A percentile compares a stretch with the other conserved stretches of the same genome.
phyloP scores from a whole-genome alignment of 306 rosid species.

The Amphicarpaea edgeworthii region DNA sequence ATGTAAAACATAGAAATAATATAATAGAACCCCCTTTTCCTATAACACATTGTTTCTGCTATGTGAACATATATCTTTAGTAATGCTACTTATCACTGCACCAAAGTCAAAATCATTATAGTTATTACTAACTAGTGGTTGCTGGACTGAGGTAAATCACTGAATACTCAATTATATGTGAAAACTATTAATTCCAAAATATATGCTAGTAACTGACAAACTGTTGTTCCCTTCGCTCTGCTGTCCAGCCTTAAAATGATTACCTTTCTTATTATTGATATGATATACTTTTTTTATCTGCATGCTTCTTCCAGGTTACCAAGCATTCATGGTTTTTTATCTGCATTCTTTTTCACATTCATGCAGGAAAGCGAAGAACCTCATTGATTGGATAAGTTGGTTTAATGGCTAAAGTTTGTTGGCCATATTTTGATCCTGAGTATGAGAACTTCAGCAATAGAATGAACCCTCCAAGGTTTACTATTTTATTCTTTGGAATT shows the following conservation, averaged over 20 bases:
- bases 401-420: conserved; percentile 72
- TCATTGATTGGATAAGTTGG: conserved; percentile 33
- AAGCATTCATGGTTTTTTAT: background rate
- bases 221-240: too few species aligned
- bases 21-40: background rate
- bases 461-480: conserved; percentile 88
- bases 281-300: too few species aligned
- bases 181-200: conserved; percentile 4
- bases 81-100: background rate
- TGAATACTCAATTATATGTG: background rate
- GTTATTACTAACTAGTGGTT: background rate
- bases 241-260: background rate
- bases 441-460: conserved; percentile 82
- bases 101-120: background rate
- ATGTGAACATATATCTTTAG: background rate
- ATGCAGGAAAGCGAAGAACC: conserved; percentile 44
- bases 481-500: conserved; percentile 20
- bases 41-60: background rate
- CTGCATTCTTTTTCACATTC: conserved; percentile 7
- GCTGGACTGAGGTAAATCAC: background rate
- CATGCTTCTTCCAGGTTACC: too few species aligned
- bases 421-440: conserved; percentile 93
- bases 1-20: background rate
- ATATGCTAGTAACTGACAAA: background rate
- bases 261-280: too few species aligned